Base-by-base conservation (phyloP, 169 alveolate species). In the Cryptosporidium canis region DNA sequence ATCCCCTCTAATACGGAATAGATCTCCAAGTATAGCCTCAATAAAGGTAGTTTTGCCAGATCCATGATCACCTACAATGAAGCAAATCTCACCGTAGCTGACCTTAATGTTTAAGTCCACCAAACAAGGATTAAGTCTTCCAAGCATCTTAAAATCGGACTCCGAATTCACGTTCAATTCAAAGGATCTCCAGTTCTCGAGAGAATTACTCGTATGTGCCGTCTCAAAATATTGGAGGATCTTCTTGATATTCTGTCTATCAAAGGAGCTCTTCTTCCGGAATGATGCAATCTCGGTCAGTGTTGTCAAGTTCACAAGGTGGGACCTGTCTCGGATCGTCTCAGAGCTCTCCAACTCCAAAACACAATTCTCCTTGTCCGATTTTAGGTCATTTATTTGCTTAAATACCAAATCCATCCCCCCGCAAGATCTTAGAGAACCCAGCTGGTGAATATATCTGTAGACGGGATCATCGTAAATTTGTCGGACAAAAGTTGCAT, bases 51-150 rank as follows among this genome's bases (percentile, higher is more conserved):
- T 58, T 45, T 77, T 77, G 3, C 87, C 87, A 53, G 77, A 12
- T 14, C 72, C 87, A 43, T 55, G 77, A 29, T 77, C 77, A 18
- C 87, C 87, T 35, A 77, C 31, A 56, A 77, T 77, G 43, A 77
- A 58, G 51, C 87, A 55, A 11, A 77, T 77, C 27, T 77, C 77
- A 21, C 87, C 87, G 12, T 77, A 77, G 3, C 27, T 21, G 11
- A 77, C 27, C 27, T 41, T 58, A 35, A 77, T 37, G 16, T 77
- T 77, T 2, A 77, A 9, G 31, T 77, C 71, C 14, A 39, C 12
- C 51, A 77, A 21, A 43, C 87, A 77, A 0, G 87, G 87, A 24
- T 48, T 39, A 37, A 77, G 14, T 51, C 39, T 70, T 33, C 66
- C 66, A 27, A 70, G 39, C 41, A 39, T 47, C 21, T 12, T 51